A percentile compares a stretch with the other conserved stretches of the same genome.
Conservation (phyloP, 306 rosid genomes). For the Benincasa hispida region DNA sequence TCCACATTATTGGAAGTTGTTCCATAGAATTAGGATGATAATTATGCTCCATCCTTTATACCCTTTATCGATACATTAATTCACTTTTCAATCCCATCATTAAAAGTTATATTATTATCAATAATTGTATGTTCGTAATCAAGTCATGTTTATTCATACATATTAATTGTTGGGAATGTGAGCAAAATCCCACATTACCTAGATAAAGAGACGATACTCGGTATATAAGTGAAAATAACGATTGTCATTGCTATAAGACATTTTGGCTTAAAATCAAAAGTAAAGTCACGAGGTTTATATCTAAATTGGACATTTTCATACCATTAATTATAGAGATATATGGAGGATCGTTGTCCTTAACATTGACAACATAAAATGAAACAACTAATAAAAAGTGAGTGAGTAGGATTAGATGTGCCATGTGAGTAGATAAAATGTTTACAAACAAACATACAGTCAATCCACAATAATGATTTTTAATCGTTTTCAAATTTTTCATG, state of each 20-base stretch:
- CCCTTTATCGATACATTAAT: neutral
- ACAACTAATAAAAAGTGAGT: neutral
- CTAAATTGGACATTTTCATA: no score
- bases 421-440: neutral
- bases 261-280: no score
- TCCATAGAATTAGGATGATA: neutral
- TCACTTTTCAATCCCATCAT: neutral
- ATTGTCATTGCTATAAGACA: no score
- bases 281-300: no score
- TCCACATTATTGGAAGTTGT: neutral
- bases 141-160: neutral
- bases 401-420: no score
- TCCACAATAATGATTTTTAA: no score
- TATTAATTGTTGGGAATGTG: neutral
- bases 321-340: no score
- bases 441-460: neutral
- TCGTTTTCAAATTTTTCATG: neutral
- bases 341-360: no score
- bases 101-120: neutral
- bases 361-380: neutral
- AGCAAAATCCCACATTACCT: no score
- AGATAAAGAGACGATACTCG: no score
- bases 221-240: no score
- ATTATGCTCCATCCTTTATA: neutral
- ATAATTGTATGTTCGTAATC: neutral